phyloP scores from a whole-genome alignment of 2,329 filamentous ascomycete genomes.

The Colletotrichum limetticola region DNA sequence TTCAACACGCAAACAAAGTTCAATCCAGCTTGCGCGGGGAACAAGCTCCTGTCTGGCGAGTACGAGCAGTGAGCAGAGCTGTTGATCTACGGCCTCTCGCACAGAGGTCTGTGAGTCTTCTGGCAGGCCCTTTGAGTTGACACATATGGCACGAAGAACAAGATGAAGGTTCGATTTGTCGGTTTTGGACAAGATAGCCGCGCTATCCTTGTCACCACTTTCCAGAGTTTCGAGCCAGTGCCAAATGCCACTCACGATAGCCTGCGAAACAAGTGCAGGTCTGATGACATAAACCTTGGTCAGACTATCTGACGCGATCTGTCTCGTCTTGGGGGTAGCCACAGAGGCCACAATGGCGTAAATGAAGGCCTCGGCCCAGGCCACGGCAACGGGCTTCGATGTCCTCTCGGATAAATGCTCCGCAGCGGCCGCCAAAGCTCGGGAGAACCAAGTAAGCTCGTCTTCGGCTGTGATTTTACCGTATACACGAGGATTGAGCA shows the following conservation, averaged over 20 bases:
- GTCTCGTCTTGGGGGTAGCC: slow-evolving; percentile 71
- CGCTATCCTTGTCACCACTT: slow-evolving; percentile 80
- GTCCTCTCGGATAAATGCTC: slow-evolving; percentile 62
- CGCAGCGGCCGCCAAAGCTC: slow-evolving; percentile 74
- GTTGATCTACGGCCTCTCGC: slow-evolving; percentile 57
- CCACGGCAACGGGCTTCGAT: slow-evolving; percentile 62
- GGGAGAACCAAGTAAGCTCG: slow-evolving; percentile 81
- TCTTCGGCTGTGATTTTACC: slow-evolving; percentile 79
- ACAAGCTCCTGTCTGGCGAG: slow-evolving; percentile 83
- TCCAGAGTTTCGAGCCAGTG: slow-evolving; percentile 78
- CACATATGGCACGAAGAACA: slow-evolving; percentile 71
- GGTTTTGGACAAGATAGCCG: slow-evolving; percentile 72
- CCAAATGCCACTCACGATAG: slow-evolving; percentile 82
- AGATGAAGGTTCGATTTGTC: slow-evolving; percentile 72
- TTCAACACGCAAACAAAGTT: slow-evolving; percentile 81
- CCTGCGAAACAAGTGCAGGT: slow-evolving; percentile 67
- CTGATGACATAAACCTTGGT: slow-evolving; percentile 72
- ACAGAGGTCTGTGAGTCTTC: slow-evolving; percentile 53
- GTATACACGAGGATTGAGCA: slow-evolving; percentile 87
- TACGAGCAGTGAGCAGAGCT: slow-evolving; percentile 82
- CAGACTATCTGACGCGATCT: slow-evolving; percentile 70
- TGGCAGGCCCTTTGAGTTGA: slow-evolving; percentile 64
- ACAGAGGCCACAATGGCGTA: slow-evolving; percentile 75
- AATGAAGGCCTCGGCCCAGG: slow-evolving; percentile 89
- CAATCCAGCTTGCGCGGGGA: slow-evolving; percentile 86